These are phyloP conservation scores for Shiraia sp. DNA, from an alignment of 2,329 filamentous ascomycete genomes.

Conservation along the genomic window DNA sequence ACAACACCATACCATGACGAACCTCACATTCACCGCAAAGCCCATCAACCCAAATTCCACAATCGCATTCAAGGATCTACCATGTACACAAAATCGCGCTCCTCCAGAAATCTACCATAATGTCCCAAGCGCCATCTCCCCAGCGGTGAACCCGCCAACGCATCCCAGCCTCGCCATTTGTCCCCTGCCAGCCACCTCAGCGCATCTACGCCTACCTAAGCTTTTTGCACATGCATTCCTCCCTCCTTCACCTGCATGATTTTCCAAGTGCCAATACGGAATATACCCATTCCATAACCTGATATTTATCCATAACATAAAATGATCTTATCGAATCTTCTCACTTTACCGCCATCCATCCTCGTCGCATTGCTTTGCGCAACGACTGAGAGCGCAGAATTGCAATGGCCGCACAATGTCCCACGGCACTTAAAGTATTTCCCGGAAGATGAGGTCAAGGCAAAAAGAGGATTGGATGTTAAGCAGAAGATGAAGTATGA, in stretches of 20 bases:
- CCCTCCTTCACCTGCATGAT: slow-evolving; percentile 3
- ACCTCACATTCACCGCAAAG: too few relatives aligned
- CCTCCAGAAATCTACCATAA: too few relatives aligned
- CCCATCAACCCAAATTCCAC: too few relatives aligned
- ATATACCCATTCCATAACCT: neutral
- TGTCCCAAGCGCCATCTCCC: too few relatives aligned
- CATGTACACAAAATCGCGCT: too few relatives aligned
- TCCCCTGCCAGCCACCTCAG: slow-evolving; percentile 38
- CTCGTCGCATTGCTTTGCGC: slow-evolving; percentile 34
- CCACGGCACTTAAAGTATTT: slow-evolving; percentile 52
- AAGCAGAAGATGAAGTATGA: slow-evolving; percentile 45
- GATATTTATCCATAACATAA: slow-evolving; percentile 9
- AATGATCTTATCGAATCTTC: slow-evolving; percentile 31
- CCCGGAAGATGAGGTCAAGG: slow-evolving; percentile 51
- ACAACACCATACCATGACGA: too few relatives aligned
- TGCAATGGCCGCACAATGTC: slow-evolving; percentile 53
- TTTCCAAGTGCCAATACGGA: neutral
- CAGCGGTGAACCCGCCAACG: too few relatives aligned
- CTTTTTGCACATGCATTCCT: too few relatives aligned
- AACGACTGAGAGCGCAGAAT: slow-evolving; percentile 28
- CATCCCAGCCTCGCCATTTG: slow-evolving; percentile 43
- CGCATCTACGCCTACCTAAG: too few relatives aligned
- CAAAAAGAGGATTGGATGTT: slow-evolving; percentile 47
- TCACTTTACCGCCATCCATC: slow-evolving; percentile 37
- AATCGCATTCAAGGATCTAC: too few relatives aligned